Conservation (phyloP, 2,329 filamentous ascomycete genomes). For the Botryotinia globosa region DNA sequence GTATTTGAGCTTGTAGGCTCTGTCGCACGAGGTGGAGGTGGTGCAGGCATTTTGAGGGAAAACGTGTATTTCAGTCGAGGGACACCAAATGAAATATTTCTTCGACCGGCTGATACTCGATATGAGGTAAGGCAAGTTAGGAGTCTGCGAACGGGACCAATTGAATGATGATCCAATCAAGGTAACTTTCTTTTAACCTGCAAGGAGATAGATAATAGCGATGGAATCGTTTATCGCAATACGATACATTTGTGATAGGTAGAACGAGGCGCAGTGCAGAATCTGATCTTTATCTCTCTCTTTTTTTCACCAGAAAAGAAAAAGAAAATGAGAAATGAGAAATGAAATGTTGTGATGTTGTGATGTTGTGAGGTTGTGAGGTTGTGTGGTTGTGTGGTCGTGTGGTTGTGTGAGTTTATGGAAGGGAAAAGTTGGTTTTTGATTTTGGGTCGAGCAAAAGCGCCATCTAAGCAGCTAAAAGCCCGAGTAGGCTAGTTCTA, state of each 20-base stretch:
- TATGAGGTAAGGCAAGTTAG: neutral
- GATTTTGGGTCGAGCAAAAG: neutral
- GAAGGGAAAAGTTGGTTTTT: neutral
- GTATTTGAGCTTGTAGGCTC: constrained; percentile 21
- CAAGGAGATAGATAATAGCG: constrained; percentile 10
- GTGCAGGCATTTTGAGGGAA: constrained; percentile 28
- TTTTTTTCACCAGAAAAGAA: neutral
- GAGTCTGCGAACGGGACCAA: neutral
- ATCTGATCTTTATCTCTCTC: neutral
- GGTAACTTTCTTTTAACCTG: neutral
- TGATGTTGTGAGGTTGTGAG: no score
- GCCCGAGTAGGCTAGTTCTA: neutral
- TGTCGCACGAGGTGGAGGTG: constrained; percentile 24
- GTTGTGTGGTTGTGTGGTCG: no score
- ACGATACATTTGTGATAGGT: constrained; percentile 2
- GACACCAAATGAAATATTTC: neutral
- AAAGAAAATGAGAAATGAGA: neutral
- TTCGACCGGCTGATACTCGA: neutral
- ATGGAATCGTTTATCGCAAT: neutral
- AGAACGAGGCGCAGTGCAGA: neutral
- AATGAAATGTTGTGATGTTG: neutral
- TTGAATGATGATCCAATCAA: neutral
- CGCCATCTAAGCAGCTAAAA: neutral
- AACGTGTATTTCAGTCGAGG: neutral
- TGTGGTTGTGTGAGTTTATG: no score